phyloP scores from a whole-genome alignment of 164 flowering plant species.

The Piper longum region DNA sequence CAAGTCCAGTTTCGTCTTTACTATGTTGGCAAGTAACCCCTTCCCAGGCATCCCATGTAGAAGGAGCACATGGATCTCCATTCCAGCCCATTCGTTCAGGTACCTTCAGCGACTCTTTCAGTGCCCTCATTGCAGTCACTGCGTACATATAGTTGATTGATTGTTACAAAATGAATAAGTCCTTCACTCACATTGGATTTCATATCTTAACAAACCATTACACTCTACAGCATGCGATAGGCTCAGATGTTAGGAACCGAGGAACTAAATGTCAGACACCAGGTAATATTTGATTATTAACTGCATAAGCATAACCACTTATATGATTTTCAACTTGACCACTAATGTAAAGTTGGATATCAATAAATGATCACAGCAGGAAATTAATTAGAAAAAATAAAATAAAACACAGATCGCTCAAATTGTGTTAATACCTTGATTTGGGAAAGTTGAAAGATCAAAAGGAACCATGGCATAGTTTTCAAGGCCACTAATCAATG shows the following conservation, averaged over 20 bases:
- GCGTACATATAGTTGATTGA: constrained; percentile 3
- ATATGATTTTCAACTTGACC: no score
- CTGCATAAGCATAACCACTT: neutral
- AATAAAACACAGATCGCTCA: no score
- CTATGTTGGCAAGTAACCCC: constrained; percentile 77
- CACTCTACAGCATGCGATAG: neutral
- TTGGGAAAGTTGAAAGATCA: constrained; percentile 62
- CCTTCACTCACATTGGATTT: neutral
- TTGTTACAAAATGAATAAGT: no score
- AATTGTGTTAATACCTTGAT: constrained; percentile 44
- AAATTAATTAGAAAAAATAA: no score
- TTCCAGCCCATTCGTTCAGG: constrained; percentile 99
- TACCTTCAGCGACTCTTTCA: constrained; percentile 72
- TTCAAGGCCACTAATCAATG: constrained; percentile 71
- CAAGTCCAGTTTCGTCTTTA: constrained; percentile 44
- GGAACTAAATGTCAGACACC: neutral
- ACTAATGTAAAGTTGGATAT: no score
- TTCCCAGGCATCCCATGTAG: constrained; percentile 98
- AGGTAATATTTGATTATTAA: neutral
- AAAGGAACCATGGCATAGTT: constrained; percentile 81
- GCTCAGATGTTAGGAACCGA: no score
- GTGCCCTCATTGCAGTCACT: constrained; percentile 77
- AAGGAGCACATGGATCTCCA: constrained; percentile 98
- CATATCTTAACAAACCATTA: no score
- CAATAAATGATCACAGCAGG: no score